phyloP scores from a whole-genome alignment of 352 stramenopile species.

The Phytophthora syringae region DNA sequence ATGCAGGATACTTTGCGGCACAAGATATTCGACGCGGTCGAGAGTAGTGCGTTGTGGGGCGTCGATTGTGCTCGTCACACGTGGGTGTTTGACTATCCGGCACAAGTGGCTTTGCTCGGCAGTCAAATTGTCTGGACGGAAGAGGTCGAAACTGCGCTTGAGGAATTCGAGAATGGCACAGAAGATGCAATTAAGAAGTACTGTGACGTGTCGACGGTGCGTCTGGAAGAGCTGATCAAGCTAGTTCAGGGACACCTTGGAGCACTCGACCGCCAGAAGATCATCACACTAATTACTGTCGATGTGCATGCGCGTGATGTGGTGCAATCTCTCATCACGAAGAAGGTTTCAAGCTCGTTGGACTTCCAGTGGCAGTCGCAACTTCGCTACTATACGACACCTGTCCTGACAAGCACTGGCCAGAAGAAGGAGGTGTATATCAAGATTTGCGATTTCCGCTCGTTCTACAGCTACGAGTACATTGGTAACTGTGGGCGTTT shows the following conservation, averaged over 20 bases:
- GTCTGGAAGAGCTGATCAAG: constrained; percentile 93
- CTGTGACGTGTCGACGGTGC: constrained; percentile 90
- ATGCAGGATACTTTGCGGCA: constrained; percentile 92
- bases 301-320: constrained; percentile 97
- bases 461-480: constrained; percentile 97
- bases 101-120: constrained; percentile 81
- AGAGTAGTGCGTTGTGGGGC: constrained; percentile 93
- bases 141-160: constrained; percentile 90
- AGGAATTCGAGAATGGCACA: constrained; percentile 95
- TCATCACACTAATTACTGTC: constrained; percentile 98
- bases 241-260: constrained; percentile 90
- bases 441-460: constrained; percentile 91
- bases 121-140: constrained; percentile 96
- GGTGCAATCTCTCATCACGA: constrained; percentile 91
- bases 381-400: constrained; percentile 92
- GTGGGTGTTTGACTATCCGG: constrained; percentile 93
- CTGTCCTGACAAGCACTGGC: constrained; percentile 43
- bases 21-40: constrained; percentile 91
- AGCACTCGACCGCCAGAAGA: constrained; percentile 87
- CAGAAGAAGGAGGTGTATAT: constrained; percentile 83
- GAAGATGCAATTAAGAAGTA: constrained; percentile 97
- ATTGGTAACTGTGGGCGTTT: constrained; percentile 93
- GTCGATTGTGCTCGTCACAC: constrained; percentile 80
- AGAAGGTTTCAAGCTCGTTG: constrained; percentile 92
- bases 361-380: constrained; percentile 97